Evolutionary conservation across 2,329 filamentous ascomycete genomes (phyloP).

Genomic region (Bipolaris sorokiniana): DNA sequence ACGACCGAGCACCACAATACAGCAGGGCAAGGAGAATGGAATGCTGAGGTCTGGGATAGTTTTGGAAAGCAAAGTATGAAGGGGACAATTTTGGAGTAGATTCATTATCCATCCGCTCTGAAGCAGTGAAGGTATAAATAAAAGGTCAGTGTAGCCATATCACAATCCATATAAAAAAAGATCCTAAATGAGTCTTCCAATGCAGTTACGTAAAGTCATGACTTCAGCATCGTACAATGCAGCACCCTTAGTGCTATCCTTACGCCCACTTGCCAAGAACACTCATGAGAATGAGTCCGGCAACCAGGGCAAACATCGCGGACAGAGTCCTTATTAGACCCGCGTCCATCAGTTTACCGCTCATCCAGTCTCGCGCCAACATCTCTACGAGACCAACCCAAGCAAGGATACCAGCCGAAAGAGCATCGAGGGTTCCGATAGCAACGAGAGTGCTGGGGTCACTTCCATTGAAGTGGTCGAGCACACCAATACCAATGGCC

Average conservation of each 20-base stretch:
- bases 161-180: constrained; percentile 3
- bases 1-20: not conserved
- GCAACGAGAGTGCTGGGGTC: constrained; percentile 71
- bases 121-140: constrained; percentile 1
- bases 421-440: constrained; percentile 74
- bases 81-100: constrained; percentile 34
- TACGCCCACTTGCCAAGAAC: constrained; percentile 77
- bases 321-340: constrained; percentile 56
- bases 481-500: constrained; percentile 77
- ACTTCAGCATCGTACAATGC: constrained; percentile 3
- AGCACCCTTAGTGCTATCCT: not conserved
- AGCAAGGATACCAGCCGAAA: constrained; percentile 77
- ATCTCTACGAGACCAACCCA: constrained; percentile 83
- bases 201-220: constrained; percentile 6
- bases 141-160: not conserved
- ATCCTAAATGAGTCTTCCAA: not conserved
- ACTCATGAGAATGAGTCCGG: constrained; percentile 72
- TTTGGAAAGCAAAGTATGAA: constrained; percentile 44
- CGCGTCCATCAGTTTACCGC: constrained; percentile 57
- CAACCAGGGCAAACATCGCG: constrained; percentile 62
- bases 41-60: constrained; percentile 41
- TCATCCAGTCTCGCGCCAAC: constrained; percentile 77
- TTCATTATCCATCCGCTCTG: not conserved
- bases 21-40: constrained; percentile 17
- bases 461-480: constrained; percentile 75